A percentile compares a stretch with the other conserved stretches of the same genome.
phyloP scores from a whole-genome alignment of 805 yeast genomes.

The Cyberlindnera xishuangbannaensis region DNA sequence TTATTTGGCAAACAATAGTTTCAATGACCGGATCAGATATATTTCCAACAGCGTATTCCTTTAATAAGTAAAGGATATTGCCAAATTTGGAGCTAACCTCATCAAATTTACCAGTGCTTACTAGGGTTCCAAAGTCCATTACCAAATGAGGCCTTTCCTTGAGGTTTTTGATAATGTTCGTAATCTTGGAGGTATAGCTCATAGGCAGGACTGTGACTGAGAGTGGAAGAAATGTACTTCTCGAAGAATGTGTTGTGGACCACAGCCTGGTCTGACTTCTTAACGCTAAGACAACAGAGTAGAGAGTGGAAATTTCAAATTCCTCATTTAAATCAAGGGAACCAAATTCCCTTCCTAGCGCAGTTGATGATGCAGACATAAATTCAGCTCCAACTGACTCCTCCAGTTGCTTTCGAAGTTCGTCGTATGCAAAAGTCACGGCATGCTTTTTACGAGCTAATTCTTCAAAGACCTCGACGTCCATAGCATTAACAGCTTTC shows the following conservation, averaged over 20 bases:
- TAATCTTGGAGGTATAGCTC: slow-evolving; percentile 29
- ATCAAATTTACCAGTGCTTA: too few species aligned
- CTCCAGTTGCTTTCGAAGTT: slow-evolving; percentile 9
- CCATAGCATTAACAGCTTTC: slow-evolving; percentile 29
- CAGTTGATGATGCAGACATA: slow-evolving; percentile 1
- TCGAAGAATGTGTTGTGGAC: slow-evolving; percentile 30
- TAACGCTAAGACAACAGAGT: slow-evolving; percentile 45
- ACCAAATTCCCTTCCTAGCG: slow-evolving; percentile 17
- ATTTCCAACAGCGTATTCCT: slow-evolving; percentile 53
- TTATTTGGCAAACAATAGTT: slow-evolving; percentile 39
- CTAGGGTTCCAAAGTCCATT: not conserved
- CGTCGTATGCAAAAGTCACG: slow-evolving; percentile 25
- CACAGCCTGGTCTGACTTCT: slow-evolving; percentile 44
- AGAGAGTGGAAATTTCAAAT: slow-evolving; percentile 26
- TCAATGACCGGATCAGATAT: slow-evolving; percentile 41
- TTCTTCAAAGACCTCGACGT: slow-evolving; percentile 24
- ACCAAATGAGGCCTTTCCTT: slow-evolving; percentile 16
- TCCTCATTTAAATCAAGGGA: slow-evolving; percentile 2
- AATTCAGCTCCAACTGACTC: too few species aligned
- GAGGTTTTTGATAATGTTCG: slow-evolving; percentile 26
- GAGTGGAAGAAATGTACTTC: slow-evolving; percentile 33
- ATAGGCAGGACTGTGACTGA: slow-evolving; percentile 41
- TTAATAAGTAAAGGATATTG: slow-evolving; percentile 40
- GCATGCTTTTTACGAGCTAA: slow-evolving; percentile 14
- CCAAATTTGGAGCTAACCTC: slow-evolving; percentile 14